Evolutionary conservation across 1,139 yeast genomes (phyloP), one percentile per base, ranked within the genome.

Genomic region (Saccharomyces hybrid): DNA sequence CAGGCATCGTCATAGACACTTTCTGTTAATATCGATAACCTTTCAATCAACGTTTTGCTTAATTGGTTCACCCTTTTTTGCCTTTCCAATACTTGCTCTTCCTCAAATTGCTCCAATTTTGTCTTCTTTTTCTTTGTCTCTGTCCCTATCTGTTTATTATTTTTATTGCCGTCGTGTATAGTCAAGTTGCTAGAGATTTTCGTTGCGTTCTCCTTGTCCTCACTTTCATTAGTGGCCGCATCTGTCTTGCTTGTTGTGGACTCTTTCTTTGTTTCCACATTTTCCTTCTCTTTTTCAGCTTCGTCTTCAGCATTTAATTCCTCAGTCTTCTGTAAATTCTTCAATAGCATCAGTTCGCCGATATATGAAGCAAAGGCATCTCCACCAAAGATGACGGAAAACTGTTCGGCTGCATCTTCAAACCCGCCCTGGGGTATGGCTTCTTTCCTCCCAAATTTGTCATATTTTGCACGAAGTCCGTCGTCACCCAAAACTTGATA

Each of bases 391-490:
- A 90, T 86, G 75, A 79, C 80, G 14, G 87, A 78, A 71, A 90
- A 88, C 64, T 88, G 84, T 68, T 90, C 97, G 50, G 84, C 78
- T 0, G 97, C 96, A 68, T 90, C 97, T 66, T 88, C 95, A 66
- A 88, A 88, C 1, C 96, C 96, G 57, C 84, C 88, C 50, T 78
- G 79, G 1, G 96, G 96, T 47, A 86, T 80, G 3, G 93, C 88
- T 63, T 83, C 84, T 57, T 88, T 96, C 63, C 86, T 88, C 50
- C 98, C 98, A 64, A 74, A 84, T 72, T 84, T 84, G 67, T 91
- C 97, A 67, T 90, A 90, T 57, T 85, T 82, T 30, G 82, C 78
- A 60, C 97, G 78, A 58, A 89, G 77, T 26, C 79, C 78, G 2
- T 83, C 83, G 68, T 88, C 95, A 60, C 90, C 82, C 60, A 91